phyloP scores from a whole-genome alignment of 2,329 filamentous ascomycete genomes.

The Beauveria asiatica region DNA sequence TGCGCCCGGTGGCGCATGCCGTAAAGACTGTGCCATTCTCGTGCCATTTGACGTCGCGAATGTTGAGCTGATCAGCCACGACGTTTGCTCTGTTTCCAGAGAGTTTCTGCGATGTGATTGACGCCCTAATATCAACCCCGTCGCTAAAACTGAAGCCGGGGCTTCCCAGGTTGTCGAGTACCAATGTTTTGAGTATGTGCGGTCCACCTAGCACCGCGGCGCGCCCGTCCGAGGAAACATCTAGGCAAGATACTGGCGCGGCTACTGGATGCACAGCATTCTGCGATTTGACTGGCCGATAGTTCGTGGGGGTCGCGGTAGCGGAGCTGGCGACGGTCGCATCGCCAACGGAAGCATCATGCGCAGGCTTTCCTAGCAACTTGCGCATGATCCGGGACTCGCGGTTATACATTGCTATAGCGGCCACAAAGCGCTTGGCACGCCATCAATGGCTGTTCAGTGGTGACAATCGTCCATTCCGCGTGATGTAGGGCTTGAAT shows the following conservation, averaged over 20 bases:
- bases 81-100: slow-evolving; percentile 32
- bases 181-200: slow-evolving; percentile 53
- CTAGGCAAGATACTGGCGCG: slow-evolving; percentile 48
- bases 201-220: slow-evolving; percentile 48
- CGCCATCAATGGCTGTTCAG: slow-evolving; percentile 23
- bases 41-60: slow-evolving; percentile 54
- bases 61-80: slow-evolving; percentile 50
- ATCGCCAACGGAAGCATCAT: slow-evolving; percentile 38
- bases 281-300: slow-evolving; percentile 47
- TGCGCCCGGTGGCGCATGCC: slow-evolving; percentile 55
- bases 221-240: slow-evolving; percentile 48
- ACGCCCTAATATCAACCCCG: slow-evolving; percentile 48
- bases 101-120: slow-evolving; percentile 42
- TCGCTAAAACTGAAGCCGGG: slow-evolving; percentile 34
- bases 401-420: slow-evolving; percentile 40
- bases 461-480: slow-evolving; percentile 2
- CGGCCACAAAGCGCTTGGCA: slow-evolving; percentile 20
- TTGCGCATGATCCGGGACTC: slow-evolving; percentile 52
- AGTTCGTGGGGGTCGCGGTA: slow-evolving; percentile 27
- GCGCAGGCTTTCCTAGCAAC: slow-evolving; percentile 46
- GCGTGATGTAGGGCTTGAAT: background rate
- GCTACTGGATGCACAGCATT: slow-evolving; percentile 44
- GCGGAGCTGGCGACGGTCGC: slow-evolving; percentile 39
- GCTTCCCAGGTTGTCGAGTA: slow-evolving; percentile 37
- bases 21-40: slow-evolving; percentile 49